Base-by-base conservation (phyloP, 2,329 filamentous ascomycete genomes). In the Xylaria digitata region DNA sequence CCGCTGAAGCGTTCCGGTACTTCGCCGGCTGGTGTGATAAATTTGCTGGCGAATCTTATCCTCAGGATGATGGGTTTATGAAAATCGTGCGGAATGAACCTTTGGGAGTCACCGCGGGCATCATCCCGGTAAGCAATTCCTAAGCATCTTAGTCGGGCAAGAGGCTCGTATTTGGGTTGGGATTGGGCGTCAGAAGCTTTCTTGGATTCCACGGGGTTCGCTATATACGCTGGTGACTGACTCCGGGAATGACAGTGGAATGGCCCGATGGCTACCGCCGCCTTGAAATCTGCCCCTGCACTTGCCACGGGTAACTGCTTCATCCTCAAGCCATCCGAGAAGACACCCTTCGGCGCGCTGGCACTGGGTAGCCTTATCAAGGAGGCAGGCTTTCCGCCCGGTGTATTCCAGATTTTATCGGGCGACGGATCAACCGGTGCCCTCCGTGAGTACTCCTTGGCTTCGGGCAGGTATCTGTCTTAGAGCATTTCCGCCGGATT, bases 301-400 rank as follows among this genome's bases (percentile, higher is more conserved):
- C 69, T 82, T 8, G 78, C 78, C 9, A 75, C 78, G 2, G 80
- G 79, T 6, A 82, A 82, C 63, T 76, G 73, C 43, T 73, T 80
- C 52, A 78, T 81, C 57, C 70, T 81, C 57, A 82, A 82, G 66
- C 72, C 79, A 3, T 78, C 77, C 1, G 79, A 82, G 63, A 79
- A 81, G 63, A 75, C 78, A 4, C 80, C 80, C 2, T 75, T 70
- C 45, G 50, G 45, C 2, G 60, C 68, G 11, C 34, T 70, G 19
- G 68, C 66, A 11, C 30, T 70, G 3, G 66, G 63, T 13, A 55
- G 64, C 1, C 68, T 82, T 17, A 73, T 79, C 50, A 72, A 72
- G 26, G 72, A 80, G 61, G 80, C 80, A 1, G 80, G 80, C 0
- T 79, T 82, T 58, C 80, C 80, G 0, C 74, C 78, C 0, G 81